Base-by-base conservation (phyloP, 805 yeast species). In the Kregervanrija delftensis region DNA sequence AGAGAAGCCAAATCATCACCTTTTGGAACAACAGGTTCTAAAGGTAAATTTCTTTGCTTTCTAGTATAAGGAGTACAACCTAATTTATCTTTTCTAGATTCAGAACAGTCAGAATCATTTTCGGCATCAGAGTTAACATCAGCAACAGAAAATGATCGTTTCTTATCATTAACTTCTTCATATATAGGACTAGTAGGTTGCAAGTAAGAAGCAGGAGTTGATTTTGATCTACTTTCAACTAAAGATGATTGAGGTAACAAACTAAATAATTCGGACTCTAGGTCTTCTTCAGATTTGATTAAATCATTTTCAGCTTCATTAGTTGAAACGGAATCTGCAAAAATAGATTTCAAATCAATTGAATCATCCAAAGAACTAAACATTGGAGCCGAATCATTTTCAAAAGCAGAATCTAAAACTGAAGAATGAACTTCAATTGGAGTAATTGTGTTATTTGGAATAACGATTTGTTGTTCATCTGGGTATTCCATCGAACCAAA, bases 51-150 rank as follows among this genome's bases (percentile, higher is more conserved):
- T 57, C 96, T 79, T 54, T 78, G 85, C 71, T 88, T 89, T 63
- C 89, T 79, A 54, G 81, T 77, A 72, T 86, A 87, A 39, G 83
- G 67, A 41, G 85, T 79, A 57, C 83, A 75, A 34, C 96, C 96
- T 43, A 85, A 69, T 52, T 77, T 81, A 63, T 88, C 96, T 48
- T 72, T 66, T 58, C 74, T 77, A 15, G 55, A 43, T 22, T 22
- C 28, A 11, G 50, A 40, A 17, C 42, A 37, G 4, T 36, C 39
- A 10, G 42, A 11, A 30, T 15, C 13, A 9, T 33, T 17, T 28
- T 32, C 17, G 13, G 34, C 30, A 15, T 12, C 37, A 8, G 44
- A 22, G 8, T 12, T 16, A 42, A 43, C 30, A 22, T 50, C 36
- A 41, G 39, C 48, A 45, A 51, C 49, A 44, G 51, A 53, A 49